Base-by-base conservation (phyloP, 2,329 filamentous ascomycete genomes). In the Neonectria punicea region DNA sequence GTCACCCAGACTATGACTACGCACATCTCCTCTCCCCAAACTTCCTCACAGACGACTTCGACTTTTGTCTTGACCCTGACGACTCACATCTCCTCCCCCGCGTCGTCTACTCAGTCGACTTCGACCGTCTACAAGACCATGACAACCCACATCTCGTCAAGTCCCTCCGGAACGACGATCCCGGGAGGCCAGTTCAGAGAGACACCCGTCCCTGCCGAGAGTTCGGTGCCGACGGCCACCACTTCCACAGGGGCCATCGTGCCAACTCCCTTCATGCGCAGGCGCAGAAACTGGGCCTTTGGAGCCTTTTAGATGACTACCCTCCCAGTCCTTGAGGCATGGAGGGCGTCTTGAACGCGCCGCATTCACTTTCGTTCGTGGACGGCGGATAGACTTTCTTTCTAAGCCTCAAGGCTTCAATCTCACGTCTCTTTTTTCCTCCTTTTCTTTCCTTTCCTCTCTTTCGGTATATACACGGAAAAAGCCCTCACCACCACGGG, bases 171-270 rank as follows among this genome's bases (percentile, higher is more conserved):
- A 25, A 36, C 50, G 20, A 68, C 72, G 2, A n/a, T 65, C 8
- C 72, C 72, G 14, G 70, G 72, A 3, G 70, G 70, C 13, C 58
- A 74, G 57, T 73, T 74, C 61, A 69, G 62, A 18, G 70, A 73
- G 47, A 63, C 65, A 9, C 65, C 69, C 41, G 36, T 64, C 28
- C 47, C 68, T 16, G 61, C 46, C 14, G 70, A 36, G 28, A 54
- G 53, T 10, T 53, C 51, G 2, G n/a, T 22, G 10, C 30, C 53
- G 11, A 44, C 57, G 8, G 58, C 67, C 8, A 32, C 67, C 20
- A 64, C 53, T 8, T 63, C 62, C 18, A 64, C 32, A 28, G 64
- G 28, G 36, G 62, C 39, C 67, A 63, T 25, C 61, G 66, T 58
- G 65, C 73, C 18, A 50, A 62, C 28, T 65, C 67, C 47, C 18